phyloP scores from a whole-genome alignment of 495 filamentous ascomycete genomes.

The Penicillium manginii region DNA sequence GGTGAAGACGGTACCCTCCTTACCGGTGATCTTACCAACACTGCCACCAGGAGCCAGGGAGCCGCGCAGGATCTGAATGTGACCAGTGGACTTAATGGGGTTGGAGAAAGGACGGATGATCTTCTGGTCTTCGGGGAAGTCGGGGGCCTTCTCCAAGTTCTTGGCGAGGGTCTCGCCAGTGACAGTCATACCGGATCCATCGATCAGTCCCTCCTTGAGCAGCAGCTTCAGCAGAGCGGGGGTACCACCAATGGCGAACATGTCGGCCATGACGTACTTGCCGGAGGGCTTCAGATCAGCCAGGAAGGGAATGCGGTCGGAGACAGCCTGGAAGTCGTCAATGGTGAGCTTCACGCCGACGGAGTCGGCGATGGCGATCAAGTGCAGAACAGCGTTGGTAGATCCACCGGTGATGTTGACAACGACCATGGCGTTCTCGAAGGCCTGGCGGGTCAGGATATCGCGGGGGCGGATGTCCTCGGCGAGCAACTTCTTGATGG shows the following conservation, averaged over 20 bases:
- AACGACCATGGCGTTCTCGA: constrained; percentile 96
- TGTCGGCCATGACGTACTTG: constrained; percentile 94
- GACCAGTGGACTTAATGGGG: constrained; percentile 91
- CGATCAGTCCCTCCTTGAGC: constrained; percentile 84
- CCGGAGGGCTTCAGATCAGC: constrained; percentile 97
- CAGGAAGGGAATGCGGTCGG: constrained; percentile 88
- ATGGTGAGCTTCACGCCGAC: constrained; percentile 94
- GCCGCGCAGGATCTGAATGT: constrained; percentile 96
- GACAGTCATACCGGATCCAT: constrained; percentile 87
- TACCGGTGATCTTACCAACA: constrained; percentile 98
- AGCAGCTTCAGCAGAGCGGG: constrained; percentile 90
- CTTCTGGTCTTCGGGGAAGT: constrained; percentile 81
- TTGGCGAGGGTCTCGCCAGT: constrained; percentile 92
- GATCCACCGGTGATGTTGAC: constrained; percentile 95
- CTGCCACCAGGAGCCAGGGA: constrained; percentile 87
- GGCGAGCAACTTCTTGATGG: constrained; percentile 82
- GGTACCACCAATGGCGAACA: constrained; percentile 88
- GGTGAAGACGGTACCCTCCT: constrained; percentile 87
- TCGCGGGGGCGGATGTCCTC: constrained; percentile 89
- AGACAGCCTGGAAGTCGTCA: constrained; percentile 96
- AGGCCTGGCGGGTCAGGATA: constrained; percentile 87
- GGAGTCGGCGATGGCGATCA: constrained; percentile 94
- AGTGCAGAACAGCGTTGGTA: constrained; percentile 95
- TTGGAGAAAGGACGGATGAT: constrained; percentile 91
- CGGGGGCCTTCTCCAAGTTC: constrained; percentile 78